Percentiles rank a stretch among this genome's conserved stretches.
Evolutionary conservation across 352 stramenopile species (phyloP).

Genomic region (Phytopythium aichiense): DNA sequence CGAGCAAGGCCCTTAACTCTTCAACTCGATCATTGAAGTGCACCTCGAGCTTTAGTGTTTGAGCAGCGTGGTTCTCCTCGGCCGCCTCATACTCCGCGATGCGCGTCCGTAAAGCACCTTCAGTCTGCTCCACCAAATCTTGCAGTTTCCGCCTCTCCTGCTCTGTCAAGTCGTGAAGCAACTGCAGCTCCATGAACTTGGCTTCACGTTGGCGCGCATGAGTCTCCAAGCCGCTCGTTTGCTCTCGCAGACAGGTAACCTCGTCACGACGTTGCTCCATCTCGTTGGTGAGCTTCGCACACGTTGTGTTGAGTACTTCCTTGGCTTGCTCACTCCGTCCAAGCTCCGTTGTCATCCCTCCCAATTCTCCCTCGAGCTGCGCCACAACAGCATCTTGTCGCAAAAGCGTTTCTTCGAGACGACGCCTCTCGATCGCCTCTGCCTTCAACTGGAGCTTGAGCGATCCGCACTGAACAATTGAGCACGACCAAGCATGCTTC

Average conservation of each 20-base stretch:
- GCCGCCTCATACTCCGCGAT: background rate
- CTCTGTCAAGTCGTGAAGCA: background rate
- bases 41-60: background rate
- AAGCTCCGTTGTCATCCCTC: background rate
- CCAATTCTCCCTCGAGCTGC: background rate
- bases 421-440: background rate
- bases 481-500: background rate
- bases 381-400: background rate
- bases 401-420: background rate
- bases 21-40: background rate
- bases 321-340: background rate
- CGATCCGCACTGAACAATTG: background rate
- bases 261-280: background rate
- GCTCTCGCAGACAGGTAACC: background rate
- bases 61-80: background rate
- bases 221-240: background rate
- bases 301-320: background rate
- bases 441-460: background rate
- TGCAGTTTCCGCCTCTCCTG: conserved; percentile 1
- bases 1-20: background rate
- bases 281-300: background rate
- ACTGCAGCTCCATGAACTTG: background rate
- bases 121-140: background rate
- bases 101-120: background rate
- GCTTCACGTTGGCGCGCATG: background rate